Evolutionary conservation across 805 yeast species (phyloP).

Genomic region (Jamesozyma gamospora): DNA sequence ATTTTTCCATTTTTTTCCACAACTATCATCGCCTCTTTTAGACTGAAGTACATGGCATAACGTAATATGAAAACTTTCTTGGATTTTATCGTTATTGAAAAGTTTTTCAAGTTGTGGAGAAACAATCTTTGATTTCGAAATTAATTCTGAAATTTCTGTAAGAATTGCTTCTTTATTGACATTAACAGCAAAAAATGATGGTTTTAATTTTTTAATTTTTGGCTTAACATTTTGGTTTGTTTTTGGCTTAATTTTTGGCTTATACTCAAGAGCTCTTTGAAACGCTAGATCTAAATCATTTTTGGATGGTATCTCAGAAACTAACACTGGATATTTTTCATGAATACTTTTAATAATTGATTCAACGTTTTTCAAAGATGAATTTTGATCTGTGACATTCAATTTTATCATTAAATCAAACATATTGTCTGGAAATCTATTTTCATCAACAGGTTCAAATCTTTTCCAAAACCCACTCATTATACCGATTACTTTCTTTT

Average conservation of each 20-base stretch:
- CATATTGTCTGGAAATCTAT: constrained; percentile 45
- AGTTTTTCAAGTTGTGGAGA: neutral
- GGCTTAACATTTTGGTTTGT: constrained; percentile 6
- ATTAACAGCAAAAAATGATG: constrained; percentile 39
- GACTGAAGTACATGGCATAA: constrained; percentile 39
- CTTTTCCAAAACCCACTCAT: constrained; percentile 66
- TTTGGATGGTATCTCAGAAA: constrained; percentile 34
- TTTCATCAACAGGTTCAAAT: constrained; percentile 48
- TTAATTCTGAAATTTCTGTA: constrained; percentile 4
- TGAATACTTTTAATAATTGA: constrained; percentile 33
- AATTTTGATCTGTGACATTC: constrained; percentile 32
- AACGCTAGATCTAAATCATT: constrained; percentile 39
- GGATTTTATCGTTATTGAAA: constrained; percentile 32
- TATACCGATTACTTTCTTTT: constrained; percentile 43
- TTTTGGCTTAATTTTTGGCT: constrained; percentile 35
- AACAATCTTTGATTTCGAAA: neutral
- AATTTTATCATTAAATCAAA: constrained; percentile 63
- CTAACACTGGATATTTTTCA: constrained; percentile 36
- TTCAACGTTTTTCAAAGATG: constrained; percentile 43
- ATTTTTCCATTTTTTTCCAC: constrained; percentile 22
- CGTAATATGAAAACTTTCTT: constrained; percentile 56
- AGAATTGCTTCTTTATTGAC: constrained; percentile 21
- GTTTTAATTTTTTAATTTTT: constrained; percentile 17
- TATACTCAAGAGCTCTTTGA: constrained; percentile 40
- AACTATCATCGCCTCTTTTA: constrained; percentile 22